Evolutionary conservation across 768 basidiomycete genomes (phyloP).

Genomic region (Tylopilus balloui): DNA sequence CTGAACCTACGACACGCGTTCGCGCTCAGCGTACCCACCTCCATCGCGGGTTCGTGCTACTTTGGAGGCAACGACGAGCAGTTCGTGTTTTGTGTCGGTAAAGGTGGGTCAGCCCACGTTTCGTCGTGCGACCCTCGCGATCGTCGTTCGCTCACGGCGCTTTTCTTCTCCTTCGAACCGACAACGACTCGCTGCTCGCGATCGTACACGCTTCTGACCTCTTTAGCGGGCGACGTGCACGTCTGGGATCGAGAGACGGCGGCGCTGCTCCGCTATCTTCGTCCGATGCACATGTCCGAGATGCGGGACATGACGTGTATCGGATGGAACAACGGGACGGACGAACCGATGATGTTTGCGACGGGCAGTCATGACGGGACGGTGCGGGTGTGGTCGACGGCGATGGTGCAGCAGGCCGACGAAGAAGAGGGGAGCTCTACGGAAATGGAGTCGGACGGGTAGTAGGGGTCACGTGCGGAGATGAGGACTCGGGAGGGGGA

Average conservation of each 20-base stretch:
- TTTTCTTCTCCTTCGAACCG: background rate
- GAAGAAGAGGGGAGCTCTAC: constrained; percentile 12
- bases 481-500: background rate
- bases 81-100: constrained; percentile 73
- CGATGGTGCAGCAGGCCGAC: background rate
- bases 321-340: constrained; percentile 70
- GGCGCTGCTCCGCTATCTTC: constrained; percentile 62
- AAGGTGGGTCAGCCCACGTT: constrained; percentile 45
- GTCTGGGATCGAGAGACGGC: constrained; percentile 85
- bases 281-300: constrained; percentile 46
- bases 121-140: background rate
- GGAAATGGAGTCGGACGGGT: constrained; percentile 21
- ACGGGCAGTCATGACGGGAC: constrained; percentile 77
- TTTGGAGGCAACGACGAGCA: constrained; percentile 78
- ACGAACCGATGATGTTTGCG: constrained; percentile 49
- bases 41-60: constrained; percentile 76
- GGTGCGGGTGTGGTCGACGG: constrained; percentile 68
- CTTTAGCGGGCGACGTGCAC: constrained; percentile 72
- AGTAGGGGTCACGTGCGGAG: background rate
- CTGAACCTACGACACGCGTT: constrained; percentile 58
- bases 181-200: no score
- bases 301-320: constrained; percentile 68
- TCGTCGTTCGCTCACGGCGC: background rate
- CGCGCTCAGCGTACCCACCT: constrained; percentile 53
- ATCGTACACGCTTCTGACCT: no score